These are phyloP conservation scores for Septoria linicola DNA, from an alignment of 2,329 filamentous ascomycete genomes.

Conservation along the genomic window DNA sequence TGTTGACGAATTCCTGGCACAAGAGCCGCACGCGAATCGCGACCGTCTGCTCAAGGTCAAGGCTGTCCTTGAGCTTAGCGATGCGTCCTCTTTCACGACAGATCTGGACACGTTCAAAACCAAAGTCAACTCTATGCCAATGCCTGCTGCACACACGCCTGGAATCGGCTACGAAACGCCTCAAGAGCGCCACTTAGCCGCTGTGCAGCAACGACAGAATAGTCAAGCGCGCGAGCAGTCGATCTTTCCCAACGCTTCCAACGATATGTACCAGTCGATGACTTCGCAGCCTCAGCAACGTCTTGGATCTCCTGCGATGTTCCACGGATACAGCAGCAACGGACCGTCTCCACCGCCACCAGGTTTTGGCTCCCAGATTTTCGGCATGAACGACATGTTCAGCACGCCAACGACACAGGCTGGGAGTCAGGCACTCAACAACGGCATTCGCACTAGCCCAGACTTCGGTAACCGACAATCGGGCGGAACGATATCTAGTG, in stretches of 20 bases:
- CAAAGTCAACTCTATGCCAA: constrained; percentile 25
- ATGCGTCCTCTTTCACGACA: constrained; percentile 18
- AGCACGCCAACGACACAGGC: constrained; percentile 6
- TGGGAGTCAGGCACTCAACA: constrained; percentile 1
- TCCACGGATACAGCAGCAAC: constrained; percentile 22
- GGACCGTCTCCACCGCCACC: constrained; percentile 25
- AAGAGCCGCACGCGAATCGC: constrained; percentile 32
- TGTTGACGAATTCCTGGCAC: constrained; percentile 31
- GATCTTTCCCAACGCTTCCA: constrained; percentile 29
- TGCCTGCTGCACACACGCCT: constrained; percentile 28
- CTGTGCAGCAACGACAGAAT: constrained; percentile 15
- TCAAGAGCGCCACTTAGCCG: constrained; percentile 16
- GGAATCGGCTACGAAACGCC: constrained; percentile 25
- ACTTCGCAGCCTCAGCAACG: constrained; percentile 22
- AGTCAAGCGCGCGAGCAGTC: constrained; percentile 32
- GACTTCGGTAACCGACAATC: constrained; percentile 15
- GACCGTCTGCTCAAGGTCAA: constrained; percentile 30
- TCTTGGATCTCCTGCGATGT: constrained; percentile 32
- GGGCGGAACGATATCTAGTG: constrained; percentile 21
- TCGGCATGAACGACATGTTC: constrained; percentile 29
- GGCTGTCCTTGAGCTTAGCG: constrained; percentile 26
- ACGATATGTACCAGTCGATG: constrained; percentile 16
- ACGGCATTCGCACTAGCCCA: constrained; percentile 17
- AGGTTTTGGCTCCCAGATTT: constrained; percentile 33
- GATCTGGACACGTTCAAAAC: constrained; percentile 29